A percentile compares a stretch with the other conserved stretches of the same genome.
phyloP scores from a whole-genome alignment of 345 rosid genomes.

The Hibiscus mutabilis region DNA sequence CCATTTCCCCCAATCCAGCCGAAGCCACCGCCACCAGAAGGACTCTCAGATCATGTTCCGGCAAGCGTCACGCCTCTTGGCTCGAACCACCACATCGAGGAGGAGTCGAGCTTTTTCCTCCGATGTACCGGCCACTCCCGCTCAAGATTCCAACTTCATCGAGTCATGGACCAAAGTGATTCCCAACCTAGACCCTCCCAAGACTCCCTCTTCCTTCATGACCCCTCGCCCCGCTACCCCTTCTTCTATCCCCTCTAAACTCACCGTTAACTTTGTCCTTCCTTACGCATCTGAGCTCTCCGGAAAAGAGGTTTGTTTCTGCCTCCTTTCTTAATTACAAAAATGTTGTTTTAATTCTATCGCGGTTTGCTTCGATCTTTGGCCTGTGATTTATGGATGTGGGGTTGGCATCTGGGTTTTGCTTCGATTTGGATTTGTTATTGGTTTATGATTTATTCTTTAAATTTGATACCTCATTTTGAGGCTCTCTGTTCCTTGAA shows the following conservation, averaged over 20 bases:
- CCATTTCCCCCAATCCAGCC: not conserved
- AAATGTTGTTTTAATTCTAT: not conserved
- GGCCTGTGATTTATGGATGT: not conserved
- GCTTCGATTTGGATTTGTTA: not conserved
- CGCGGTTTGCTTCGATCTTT: conserved; percentile 2
- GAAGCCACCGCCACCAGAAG: conserved; percentile 4
- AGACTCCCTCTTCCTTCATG: conserved; percentile 71
- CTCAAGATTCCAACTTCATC: conserved; percentile 40
- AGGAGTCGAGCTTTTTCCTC: conserved; percentile 42
- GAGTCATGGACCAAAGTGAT: conserved; percentile 65
- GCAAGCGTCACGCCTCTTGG: conserved; percentile 44
- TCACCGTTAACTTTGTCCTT: conserved; percentile 83
- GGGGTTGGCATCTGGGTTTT: conserved; percentile 13
- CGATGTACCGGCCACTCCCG: conserved; percentile 40
- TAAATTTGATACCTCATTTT: not conserved
- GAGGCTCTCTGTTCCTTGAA: not conserved
- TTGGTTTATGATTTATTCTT: not conserved
- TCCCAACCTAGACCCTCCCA: conserved; percentile 74
- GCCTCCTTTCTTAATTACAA: not conserved
- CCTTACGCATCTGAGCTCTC: conserved; percentile 54
- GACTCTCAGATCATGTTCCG: conserved; percentile 30
- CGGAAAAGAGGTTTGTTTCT: conserved; percentile 42
- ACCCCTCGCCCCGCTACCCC: conserved; percentile 52
- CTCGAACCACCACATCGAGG: conserved; percentile 25
- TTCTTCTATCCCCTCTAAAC: conserved; percentile 63